Evolutionary conservation across 1,284 basidiomycete genomes (phyloP), one percentile per base, ranked within the genome.

Genomic region (Pseudozyma sp.): DNA sequence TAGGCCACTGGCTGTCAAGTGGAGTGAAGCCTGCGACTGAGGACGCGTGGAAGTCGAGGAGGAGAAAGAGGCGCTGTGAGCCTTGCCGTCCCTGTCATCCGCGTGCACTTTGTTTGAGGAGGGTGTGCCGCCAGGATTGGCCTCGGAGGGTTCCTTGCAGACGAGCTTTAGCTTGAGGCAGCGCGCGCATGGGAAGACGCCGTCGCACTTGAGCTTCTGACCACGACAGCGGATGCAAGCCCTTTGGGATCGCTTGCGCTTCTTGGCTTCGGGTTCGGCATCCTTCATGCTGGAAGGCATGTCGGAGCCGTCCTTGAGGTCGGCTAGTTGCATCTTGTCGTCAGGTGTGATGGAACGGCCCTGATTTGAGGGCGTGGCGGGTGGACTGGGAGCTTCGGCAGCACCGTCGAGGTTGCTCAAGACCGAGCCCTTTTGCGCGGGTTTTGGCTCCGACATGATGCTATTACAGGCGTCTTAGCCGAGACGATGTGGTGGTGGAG

Each of bases 171-270:
- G 62, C 51, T 74, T 74, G 48, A 68, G 58, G 40, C 71, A 74
- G 30, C 71, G 52, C 4, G 61, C 71, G 44, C 71, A 74, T 2
- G 71, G 71, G 30, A 74, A 74, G 16, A 74, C 71, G 35, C 71
- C 71, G 30, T 74, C 71, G 37, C 71, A 74, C 30, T 74, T 74
- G 47, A 74, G 71, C 52, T 74, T 74, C 49, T 74, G 71, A 37
- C 71, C 66, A 13, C 66, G 65, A 19, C 71, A 74, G 4, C 71
- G 61, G n/a, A 74, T 58, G 58, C 71, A 74, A 29, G 71, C 71
- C 17, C 71, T 54, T 44, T 74, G 71, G 2, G 71, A 74, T n/a
- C 71, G 65, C 39, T 74, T 74, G 19, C 71, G 65, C 58, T 74
- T 74, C 49, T 74, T 74, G 47, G 61, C 49, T 35, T 74, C 71